Base-by-base conservation (phyloP, 2,329 filamentous ascomycete species). In the Phialophora verrucosa region DNA sequence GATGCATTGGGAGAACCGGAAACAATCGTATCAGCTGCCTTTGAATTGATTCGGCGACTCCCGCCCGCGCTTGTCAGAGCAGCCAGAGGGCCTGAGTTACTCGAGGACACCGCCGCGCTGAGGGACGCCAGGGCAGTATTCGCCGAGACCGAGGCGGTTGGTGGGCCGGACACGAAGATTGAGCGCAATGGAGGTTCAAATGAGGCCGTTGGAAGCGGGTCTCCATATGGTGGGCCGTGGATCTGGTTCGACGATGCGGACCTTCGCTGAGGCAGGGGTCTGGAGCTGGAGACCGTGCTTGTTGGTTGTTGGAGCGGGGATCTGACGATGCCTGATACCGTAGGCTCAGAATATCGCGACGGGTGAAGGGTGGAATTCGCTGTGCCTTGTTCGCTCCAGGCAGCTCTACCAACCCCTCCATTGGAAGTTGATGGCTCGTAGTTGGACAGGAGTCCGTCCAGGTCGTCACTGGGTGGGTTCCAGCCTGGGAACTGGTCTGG, bases 51-150 rank as follows among this genome's bases (percentile, higher is more conserved):
- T 20, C 70, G 68, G 25, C 71, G 69, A 50, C 51, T 70, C 38
- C 63, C 63, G 11, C 69, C 64, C 20, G 69, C 66, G 32, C 35
- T 65, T 35, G 72, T 71, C 47, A 74, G 42, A 31, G 74, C 71
- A 49, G 75, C 74, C 3, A 76, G 62, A 11, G 75, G 72, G n/a
- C 72, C 71, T 7, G 71, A 68, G 44, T 70, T 74, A 42, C 66
- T 71, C 8, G 72, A 72, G 8, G 74, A 70, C 6, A 62, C 63
- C 11, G 74, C 73, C 54, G 73, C 70, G 61, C 74, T 77, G 63
- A 77, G 70, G 27, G 75, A 77, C 10, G 75, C 75, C 67, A 75
- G 72, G 31, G 75, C 75, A 32, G 74, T 76, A 38, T 76, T 77
- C 38, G 72, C 74, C 8, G 75, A 76, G n/a, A 77, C 64, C 1